Evolutionary conservation across 768 basidiomycete genomes (phyloP).

Genomic region (Suillus hirtellus): DNA sequence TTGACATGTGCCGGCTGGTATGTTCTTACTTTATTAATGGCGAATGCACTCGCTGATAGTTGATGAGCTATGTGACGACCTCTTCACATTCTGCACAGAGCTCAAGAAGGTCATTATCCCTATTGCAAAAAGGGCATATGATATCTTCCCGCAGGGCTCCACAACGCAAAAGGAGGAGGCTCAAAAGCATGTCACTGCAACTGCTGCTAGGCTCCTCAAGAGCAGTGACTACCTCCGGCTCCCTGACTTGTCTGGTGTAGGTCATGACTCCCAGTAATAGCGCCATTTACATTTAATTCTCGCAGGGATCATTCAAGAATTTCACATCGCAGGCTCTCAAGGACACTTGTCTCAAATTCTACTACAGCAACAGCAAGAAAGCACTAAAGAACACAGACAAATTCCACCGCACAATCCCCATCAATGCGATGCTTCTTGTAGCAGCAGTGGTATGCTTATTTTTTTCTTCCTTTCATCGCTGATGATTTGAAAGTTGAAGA

Average conservation of each 20-base stretch:
- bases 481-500: neutral
- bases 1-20: neutral
- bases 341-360: neutral
- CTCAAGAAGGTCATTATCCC: no score
- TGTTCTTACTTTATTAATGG: neutral
- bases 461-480: neutral
- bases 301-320: neutral
- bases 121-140: no score
- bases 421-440: neutral
- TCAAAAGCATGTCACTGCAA: neutral
- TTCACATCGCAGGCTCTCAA: neutral
- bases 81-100: neutral
- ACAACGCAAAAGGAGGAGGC: neutral
- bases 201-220: neutral
- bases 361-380: neutral
- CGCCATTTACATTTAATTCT: rapidly evolving
- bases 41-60: neutral
- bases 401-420: neutral
- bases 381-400: neutral
- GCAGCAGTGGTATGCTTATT: neutral
- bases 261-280: neutral
- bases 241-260: neutral
- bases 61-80: neutral
- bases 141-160: neutral
- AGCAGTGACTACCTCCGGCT: neutral